Evolutionary conservation across 139 green algal species (phyloP).

Genomic region (Chlamydomonas eustigma): DNA sequence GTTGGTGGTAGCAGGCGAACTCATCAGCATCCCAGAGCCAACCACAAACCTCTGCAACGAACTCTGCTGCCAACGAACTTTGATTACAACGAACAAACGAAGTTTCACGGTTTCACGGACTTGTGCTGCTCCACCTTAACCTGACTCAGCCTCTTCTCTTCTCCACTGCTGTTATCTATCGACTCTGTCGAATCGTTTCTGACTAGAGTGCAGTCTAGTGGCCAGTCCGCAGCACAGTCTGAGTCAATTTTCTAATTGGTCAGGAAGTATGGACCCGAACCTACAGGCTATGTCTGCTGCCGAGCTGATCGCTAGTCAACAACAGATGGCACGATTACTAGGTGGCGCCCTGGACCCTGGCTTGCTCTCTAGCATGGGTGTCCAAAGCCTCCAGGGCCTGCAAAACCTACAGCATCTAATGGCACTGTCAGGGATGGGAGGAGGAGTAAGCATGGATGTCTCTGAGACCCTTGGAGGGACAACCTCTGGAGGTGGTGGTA

Average conservation of each 20-base stretch:
- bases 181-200: background rate
- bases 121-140: background rate
- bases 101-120: background rate
- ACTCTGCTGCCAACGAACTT: conserved; percentile 2
- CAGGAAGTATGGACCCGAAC: background rate
- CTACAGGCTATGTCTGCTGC: background rate
- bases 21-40: background rate
- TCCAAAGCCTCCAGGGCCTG: background rate
- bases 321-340: background rate
- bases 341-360: background rate
- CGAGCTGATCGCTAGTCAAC: background rate
- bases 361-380: background rate
- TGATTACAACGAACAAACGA: conserved; percentile 3
- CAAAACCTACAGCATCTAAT: background rate
- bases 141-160: background rate
- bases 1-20: background rate
- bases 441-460: background rate
- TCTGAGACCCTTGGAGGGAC: no score
- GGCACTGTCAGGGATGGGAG: background rate
- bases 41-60: background rate
- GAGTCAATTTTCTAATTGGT: background rate
- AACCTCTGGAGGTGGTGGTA: no score
- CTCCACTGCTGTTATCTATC: background rate
- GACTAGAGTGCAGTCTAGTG: no score
- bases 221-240: background rate